Evolutionary conservation across 495 filamentous ascomycete genomes (phyloP), one percentile per base, ranked within the genome.

Genomic region (Monascus purpureus): DNA sequence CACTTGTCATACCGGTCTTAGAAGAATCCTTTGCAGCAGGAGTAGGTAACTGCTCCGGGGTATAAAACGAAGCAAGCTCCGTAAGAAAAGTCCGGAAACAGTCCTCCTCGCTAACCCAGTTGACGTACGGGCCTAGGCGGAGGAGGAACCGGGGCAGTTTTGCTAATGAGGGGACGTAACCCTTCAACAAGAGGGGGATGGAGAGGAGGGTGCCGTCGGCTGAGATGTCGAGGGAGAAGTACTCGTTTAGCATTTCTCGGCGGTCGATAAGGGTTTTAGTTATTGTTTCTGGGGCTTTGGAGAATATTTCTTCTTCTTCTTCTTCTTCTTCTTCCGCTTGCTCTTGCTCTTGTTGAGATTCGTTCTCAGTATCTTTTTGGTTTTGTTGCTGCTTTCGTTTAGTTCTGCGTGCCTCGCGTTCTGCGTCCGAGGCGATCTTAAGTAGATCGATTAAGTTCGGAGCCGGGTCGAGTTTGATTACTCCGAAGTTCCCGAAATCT

Each of bases 401-500:
- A 4, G 4, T 9, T 9, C 20, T 22, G 4, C 9, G 4, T 9
- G 39, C 33, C 25, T 55, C 42, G 13, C 48, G 43, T 46, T 92
- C 84, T 15, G 74, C 59, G 30, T 78, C 72, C 1, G 75, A 82
- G 2, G 77, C 90, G 19, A 94, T 65, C 18, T 55, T 48, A 0
- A 99, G 63, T 7, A 96, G 54, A 31, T 81, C 74, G 9, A 62
- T 52, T 7, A 96, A 55, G 32, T 72, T 66, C 0, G 94, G 69
- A 1, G 83, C 66, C 1, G 86, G 81, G 31, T 77, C 70, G 35
- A 96, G 82, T 6, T 66, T 68, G 43, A 96, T 93, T 31, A 63
- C 46, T 11, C 92, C 92, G 50, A 93, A 96, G 47, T 96, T 96
- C 1, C 80, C 85, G 53, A 96, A 99, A 48, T 96, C 85, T 0